Evolutionary conservation across 2,329 filamentous ascomycete genomes (phyloP).

Genomic region (Alternaria infectoria): DNA sequence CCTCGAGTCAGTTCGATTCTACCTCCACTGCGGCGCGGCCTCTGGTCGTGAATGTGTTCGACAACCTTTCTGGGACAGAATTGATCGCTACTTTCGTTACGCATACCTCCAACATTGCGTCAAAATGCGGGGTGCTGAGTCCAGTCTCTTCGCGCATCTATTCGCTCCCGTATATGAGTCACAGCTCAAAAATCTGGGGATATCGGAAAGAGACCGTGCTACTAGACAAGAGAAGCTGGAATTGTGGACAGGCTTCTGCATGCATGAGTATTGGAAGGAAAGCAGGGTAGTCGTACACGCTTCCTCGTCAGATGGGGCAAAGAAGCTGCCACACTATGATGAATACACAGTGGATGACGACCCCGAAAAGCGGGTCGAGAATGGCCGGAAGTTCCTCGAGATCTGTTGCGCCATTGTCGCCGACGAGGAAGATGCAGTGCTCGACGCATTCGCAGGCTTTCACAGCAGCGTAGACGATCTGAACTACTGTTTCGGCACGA

Average conservation of each 20-base stretch:
- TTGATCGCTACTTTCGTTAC: background rate
- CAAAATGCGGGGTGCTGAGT: background rate
- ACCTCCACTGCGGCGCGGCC: background rate
- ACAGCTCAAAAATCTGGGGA: background rate
- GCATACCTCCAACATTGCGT: background rate
- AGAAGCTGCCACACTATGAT: background rate
- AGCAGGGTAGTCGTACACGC: background rate
- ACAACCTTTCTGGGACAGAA: background rate
- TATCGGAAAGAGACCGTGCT: background rate
- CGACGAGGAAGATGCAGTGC: background rate
- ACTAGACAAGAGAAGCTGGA: background rate
- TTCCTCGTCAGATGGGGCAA: too few relatives aligned
- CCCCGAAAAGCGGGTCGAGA: background rate
- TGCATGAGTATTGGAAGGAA: background rate
- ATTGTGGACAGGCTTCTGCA: background rate
- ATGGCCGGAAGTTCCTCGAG: background rate
- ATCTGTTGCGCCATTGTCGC: background rate
- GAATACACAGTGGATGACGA: accelerated
- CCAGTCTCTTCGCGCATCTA: background rate
- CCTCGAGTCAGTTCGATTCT: background rate
- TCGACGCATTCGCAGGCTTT: background rate
- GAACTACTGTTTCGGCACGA: background rate
- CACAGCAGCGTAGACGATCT: background rate
- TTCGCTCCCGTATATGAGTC: background rate
- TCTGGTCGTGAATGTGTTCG: background rate